Base-by-base conservation (phyloP, 441 rosid species). In the Erodium moschatum region DNA sequence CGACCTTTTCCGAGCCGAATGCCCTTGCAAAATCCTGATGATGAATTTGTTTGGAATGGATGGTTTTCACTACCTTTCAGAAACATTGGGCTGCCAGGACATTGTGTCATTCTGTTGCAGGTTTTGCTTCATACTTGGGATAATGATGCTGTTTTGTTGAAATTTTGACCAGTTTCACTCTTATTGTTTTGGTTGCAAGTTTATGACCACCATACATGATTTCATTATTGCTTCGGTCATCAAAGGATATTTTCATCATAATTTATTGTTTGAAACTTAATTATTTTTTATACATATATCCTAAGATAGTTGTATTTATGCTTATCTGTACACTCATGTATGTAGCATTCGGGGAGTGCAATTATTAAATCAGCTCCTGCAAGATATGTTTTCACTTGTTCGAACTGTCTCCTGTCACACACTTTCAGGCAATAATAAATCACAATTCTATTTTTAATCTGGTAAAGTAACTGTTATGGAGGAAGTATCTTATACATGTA, bases 11-110 rank as follows among this genome's bases (percentile, higher is more conserved):
- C 98, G 0, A 94, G 98, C 69, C 86, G 77, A 21, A 84, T 85
- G 88, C 82, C 87, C 31, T 71, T 89, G 71, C 83, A 81, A 74
- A 77, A 50, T 64, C 96, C 97, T 38, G 97, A 94, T 69, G 89
- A 87, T 24, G 98, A 91, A 77, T 94, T 91, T 79, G 97, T 94
- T 67, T 94, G 98, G 98, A 94, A 94, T 70, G 83, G 78, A 67
- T 91, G 97, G 97, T 77, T 94, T 40, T 88, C 97, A 4, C 29
- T 76, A 75, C 83, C 94, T 67, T 94, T 94, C 76, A 86, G 77
- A 75, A 79, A 79, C 76, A 83, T 89, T 69, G 92, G 97, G 67
- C 85, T 94, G 58, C 80, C 76, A 0, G 82, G 67, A 40, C 96
- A 85, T 19, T 94, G 97, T 69, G 89, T 87, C 76, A 86, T 78